Evolutionary conservation across 1,284 basidiomycete genomes (phyloP), one percentile per base, ranked within the genome.

Genomic region (Leucoagaricus sp.): DNA sequence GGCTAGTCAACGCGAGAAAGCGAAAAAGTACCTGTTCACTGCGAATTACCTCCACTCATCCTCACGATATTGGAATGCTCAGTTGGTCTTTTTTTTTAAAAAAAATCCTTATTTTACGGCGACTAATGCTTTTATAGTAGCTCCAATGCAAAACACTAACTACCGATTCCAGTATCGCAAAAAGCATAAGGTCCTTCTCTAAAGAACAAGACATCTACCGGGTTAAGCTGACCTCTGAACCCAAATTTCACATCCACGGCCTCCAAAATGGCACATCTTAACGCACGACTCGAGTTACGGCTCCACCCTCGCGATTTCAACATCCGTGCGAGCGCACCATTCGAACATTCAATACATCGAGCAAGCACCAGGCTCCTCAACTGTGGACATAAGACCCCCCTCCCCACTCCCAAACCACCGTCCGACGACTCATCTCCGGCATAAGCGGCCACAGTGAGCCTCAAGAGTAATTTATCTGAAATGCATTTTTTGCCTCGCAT

Each of bases 401-500:
- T 13, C 17, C 17, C 19, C 5, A n/a, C 17, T 4, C 15, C 17
- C 15, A 4, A 5, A n/a, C 6, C 4, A 4, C 13, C 36, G 17
- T 44, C 41, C 7, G 19, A n/a, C n/a, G n/a, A 10, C 7, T n/a
- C 44, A 4, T 46, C 13, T 25, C 23, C 44, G 15, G 6, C 21
- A 21, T 19, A 9, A 8, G 17, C 41, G 23, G 23, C 12, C 3
- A 21, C 41, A 51, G 41, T 28, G 15, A 67, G 53, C 47, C 49
- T 48, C 33, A 45, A 28, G 15, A 69, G 55, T 23, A 65, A 38
- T n/a, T 42, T 58, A 45, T 65, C 60, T 3, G 55, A 36, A 26
- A 63, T 61, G 45, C 61, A 62, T 19, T 57, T 55, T 48, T 60
- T 58, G 12, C 60, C 63, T 36, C 47, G 49, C 9, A 50, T 60